Evolutionary conservation across 139 green algal genomes (phyloP).

Genomic region (Dunaliella primolecta): DNA sequence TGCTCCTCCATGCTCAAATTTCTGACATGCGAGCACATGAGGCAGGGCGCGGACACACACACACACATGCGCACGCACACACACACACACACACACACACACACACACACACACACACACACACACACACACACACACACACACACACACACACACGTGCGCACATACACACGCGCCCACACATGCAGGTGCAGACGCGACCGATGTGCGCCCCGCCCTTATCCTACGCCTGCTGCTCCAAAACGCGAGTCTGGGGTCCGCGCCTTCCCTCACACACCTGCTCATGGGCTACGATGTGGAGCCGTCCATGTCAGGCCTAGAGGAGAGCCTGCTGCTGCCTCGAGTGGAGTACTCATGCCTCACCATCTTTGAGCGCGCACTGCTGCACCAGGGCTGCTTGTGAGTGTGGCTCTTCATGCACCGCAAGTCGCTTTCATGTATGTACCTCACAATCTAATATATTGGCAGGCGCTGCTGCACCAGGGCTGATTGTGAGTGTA

Average conservation of each 20-base stretch:
- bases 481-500: conserved; percentile 4
- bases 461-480: conserved; percentile 25
- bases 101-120: background rate
- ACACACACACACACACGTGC: background rate
- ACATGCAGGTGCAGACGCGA: background rate
- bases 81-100: background rate
- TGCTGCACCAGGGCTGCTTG: conserved; percentile 21
- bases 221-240: conserved; percentile 29
- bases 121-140: background rate
- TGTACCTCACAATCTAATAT: conserved; percentile 59
- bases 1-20: background rate
- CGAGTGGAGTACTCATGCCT: conserved; percentile 50
- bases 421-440: too few species aligned
- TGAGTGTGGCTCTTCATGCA: background rate
- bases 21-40: too few species aligned
- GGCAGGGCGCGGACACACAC: too few species aligned
- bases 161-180: background rate
- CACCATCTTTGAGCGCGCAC: conserved; percentile 40
- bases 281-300: conserved; percentile 77
- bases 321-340: conserved; percentile 33
- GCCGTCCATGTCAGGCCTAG: conserved; percentile 20
- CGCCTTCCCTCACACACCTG: conserved; percentile 70
- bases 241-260: conserved; percentile 13
- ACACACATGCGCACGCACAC: background rate
- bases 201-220: conserved; percentile 24